Evolutionary conservation across 2,329 filamentous ascomycete genomes (phyloP), one percentile per base, ranked within the genome.

Genomic region (Metarhizium guizhouense): DNA sequence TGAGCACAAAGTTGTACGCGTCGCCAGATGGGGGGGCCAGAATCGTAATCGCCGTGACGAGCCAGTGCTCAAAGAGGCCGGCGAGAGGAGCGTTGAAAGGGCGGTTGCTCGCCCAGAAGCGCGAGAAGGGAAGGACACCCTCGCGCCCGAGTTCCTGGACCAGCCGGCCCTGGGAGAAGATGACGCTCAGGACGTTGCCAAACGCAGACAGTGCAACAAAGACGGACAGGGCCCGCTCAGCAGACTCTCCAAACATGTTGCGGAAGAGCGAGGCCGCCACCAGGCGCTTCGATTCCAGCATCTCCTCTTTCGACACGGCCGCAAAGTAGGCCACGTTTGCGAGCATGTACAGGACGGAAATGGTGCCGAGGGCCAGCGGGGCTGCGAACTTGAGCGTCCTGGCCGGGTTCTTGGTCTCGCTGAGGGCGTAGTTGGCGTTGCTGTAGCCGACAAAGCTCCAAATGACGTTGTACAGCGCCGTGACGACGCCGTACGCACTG

Each of bases 401-500:
- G 5, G 84, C 78, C 0, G 85, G 85, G 67, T 86, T 81, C 65
- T 78, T 82, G 50, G 83, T 85, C 72, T 88, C 85, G 64, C 77
- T 80, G 36, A 84, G 72, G 49, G 77, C 82, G 63, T 87, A 85
- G 70, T 86, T 86, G 65, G 83, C 84, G 66, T 86, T 87, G 71
- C 76, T 81, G 74, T 85, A 86, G 29, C 85, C 85, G 60, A 85
- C 79, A 63, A 83, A 88, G 58, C 79, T 83, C 79, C 84, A 88
- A 63, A 88, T 84, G 59, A 88, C 84, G 61, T 87, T 88, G 74
- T 86, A 87, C 0, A 88, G 71, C 0, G 85, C 84, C 1, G 82
- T 87, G n/a, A 86, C 83, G 38, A 86, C 76, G 51, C 82, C 83
- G 60, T 88, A 88, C 1, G 82, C 78, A 61, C 79, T 84, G 7